A percentile compares a stretch with the other conserved stretches of the same genome.
phyloP scores from a whole-genome alignment of 352 stramenopile species.

The Globisporangium splendens region DNA sequence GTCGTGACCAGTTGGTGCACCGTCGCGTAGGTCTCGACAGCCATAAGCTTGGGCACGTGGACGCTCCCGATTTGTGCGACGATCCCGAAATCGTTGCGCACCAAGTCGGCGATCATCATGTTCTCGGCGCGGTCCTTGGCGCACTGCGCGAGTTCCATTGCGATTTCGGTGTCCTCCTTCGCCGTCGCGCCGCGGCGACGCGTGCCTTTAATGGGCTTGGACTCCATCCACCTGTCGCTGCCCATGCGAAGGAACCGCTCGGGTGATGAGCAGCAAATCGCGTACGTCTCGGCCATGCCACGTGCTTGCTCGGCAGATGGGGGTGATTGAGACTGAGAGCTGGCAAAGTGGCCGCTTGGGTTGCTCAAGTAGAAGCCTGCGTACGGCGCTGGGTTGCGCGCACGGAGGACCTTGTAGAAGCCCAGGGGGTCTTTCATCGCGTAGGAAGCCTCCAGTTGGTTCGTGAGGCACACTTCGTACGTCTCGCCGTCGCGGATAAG shows the following conservation, averaged over 20 bases:
- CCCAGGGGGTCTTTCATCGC: conserved; percentile 40
- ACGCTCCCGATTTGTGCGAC: conserved; percentile 91
- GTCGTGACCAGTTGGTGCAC: conserved; percentile 98
- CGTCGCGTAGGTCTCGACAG: conserved; percentile 94
- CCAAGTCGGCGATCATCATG: conserved; percentile 97
- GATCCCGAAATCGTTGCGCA: conserved; percentile 95
- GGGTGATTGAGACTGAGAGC: too few species aligned
- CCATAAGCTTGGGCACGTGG: conserved; percentile 92
- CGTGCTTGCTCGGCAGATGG: neutral
- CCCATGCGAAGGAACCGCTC: conserved; percentile 92
- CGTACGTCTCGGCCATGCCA: conserved; percentile 53
- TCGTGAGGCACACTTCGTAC: conserved; percentile 97
- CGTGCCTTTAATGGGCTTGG: conserved; percentile 98
- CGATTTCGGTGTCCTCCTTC: conserved; percentile 60
- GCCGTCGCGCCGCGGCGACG: conserved; percentile 42
- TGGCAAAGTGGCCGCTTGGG: conserved; percentile 24
- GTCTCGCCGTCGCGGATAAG: conserved; percentile 92
- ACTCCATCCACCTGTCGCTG: conserved; percentile 85
- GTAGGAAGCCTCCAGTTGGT: conserved; percentile 78
- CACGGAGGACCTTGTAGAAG: conserved; percentile 91
- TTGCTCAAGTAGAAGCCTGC: conserved; percentile 89
- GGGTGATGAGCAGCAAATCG: conserved; percentile 94
- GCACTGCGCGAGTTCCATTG: conserved; percentile 70
- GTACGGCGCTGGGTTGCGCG: conserved; percentile 94
- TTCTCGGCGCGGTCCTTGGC: conserved; percentile 96